Conservation (phyloP, 441 rosid species). For the Corymbia citriodora region DNA sequence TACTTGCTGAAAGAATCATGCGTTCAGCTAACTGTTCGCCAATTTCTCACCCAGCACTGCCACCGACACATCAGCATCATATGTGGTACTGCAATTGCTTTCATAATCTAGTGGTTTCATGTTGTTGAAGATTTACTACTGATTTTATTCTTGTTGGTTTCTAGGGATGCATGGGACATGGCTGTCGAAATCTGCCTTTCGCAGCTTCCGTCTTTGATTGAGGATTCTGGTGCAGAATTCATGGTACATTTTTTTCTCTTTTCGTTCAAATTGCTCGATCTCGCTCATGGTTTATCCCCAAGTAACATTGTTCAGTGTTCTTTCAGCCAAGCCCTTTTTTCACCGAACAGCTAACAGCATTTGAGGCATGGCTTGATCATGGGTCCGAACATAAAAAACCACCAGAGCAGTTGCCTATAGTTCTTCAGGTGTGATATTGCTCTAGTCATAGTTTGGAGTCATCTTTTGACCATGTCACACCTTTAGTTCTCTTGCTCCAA, state of each 20-base stretch:
- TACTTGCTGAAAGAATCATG: slow-evolving; percentile 99
- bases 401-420: slow-evolving; percentile 96
- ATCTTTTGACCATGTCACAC: not conserved
- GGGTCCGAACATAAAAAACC: slow-evolving; percentile 96
- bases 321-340: slow-evolving; percentile 95
- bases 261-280: not conserved
- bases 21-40: slow-evolving; percentile 99
- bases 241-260: slow-evolving; percentile 34
- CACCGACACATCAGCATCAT: slow-evolving; percentile 99
- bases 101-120: not conserved
- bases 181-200: slow-evolving; percentile 99
- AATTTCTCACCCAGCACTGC: slow-evolving; percentile 90
- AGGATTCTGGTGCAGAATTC: slow-evolving; percentile 75
- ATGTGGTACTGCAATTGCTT: slow-evolving; percentile 65
- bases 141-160: not conserved
- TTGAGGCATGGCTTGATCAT: slow-evolving; percentile 99
- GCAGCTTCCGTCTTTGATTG: slow-evolving; percentile 86
- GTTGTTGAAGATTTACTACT: not conserved
- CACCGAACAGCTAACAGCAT: slow-evolving; percentile 94
- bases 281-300: not conserved
- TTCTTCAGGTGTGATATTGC: slow-evolving; percentile 64
- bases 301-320: not conserved
- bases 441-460: not conserved
- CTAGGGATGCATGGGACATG: slow-evolving; percentile 99
- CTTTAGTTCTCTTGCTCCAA: not conserved